Evolutionary conservation across 2,329 filamentous ascomycete genomes (phyloP), one percentile per base, ranked within the genome.

Genomic region (Ciborinia camelliae): DNA sequence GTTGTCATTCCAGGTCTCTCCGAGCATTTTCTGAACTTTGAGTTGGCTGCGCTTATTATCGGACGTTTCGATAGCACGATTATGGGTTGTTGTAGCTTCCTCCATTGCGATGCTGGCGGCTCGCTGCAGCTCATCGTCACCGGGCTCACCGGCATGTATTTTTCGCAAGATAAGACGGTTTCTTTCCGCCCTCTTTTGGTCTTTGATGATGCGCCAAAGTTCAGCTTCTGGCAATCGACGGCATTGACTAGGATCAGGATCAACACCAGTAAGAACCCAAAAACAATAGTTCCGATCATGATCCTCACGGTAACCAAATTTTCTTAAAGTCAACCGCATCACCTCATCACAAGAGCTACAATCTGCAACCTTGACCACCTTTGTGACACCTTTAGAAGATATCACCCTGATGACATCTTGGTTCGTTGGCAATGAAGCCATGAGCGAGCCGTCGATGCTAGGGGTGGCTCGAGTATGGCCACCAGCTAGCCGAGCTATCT

Each of bases 211-310:
- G 67, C 91, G 88, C 83, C 95, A 90, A 14, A 99, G 81, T 75
- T 99, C 95, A 5, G 87, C 88, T 73, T 99, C 95, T 41, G 89
- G 88, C 47, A 98, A 82, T 58, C 91, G 87, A 66, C 92, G 88
- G 75, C 91, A 96, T 73, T 92, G 87, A 58, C 84, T 85, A 37
- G 92, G 89, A 70, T 95, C 89, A 1, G 93, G 88, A 55, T 97
- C 92, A 47, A 92, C 81, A 59, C 93, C 94, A 70, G 91, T 89
- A 65, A 98, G 82, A 0, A 97, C 89, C 81, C 95, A 98, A 79
- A 99, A 98, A 80, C 93, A 97, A 79, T 97, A 98, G 74, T 96
- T 97, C 72, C 92, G 87, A 75, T 95, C 90, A 73, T 97, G 92
- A 68, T 94, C 91, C 74, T 97, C 92, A 28, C 92, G 90, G 37